phyloP scores from a whole-genome alignment of 345 rosid genomes.

The Eucalyptus globulus region DNA sequence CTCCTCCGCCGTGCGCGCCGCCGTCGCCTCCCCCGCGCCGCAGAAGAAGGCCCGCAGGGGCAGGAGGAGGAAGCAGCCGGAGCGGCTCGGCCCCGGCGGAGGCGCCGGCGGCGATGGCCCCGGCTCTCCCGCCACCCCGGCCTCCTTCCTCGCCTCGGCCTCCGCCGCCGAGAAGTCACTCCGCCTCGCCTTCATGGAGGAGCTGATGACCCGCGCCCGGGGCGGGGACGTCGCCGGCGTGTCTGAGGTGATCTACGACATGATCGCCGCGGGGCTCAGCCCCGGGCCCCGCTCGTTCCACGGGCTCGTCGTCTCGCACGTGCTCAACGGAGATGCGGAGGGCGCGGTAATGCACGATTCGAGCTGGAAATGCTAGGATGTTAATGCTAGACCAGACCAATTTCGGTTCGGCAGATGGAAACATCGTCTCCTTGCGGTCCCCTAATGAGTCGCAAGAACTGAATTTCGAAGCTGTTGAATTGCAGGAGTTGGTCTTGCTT shows the following conservation, averaged over 20 bases:
- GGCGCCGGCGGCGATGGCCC: neutral
- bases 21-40: slow-evolving; percentile 7
- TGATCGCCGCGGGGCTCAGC: slow-evolving; percentile 86
- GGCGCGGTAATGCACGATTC: slow-evolving; percentile 58
- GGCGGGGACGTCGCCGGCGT: slow-evolving; percentile 54
- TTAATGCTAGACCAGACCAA: neutral
- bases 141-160: neutral
- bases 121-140: neutral
- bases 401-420: neutral
- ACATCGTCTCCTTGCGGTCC: neutral
- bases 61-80: neutral
- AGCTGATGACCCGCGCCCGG: slow-evolving; percentile 77
- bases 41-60: slow-evolving; percentile 13
- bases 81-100: neutral
- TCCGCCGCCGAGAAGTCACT: slow-evolving; percentile 66
- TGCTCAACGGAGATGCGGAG: slow-evolving; percentile 58
- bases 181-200: slow-evolving; percentile 87
- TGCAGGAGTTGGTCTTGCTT: neutral
- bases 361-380: neutral
- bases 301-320: slow-evolving; percentile 69
- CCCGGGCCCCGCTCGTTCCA: slow-evolving; percentile 96
- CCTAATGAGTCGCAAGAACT: neutral
- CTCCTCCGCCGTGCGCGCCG: neutral
- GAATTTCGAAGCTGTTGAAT: neutral
- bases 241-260: slow-evolving; percentile 75